Conservation (phyloP, 2,329 filamentous ascomycete genomes). For the Clonostachys byssicola region DNA sequence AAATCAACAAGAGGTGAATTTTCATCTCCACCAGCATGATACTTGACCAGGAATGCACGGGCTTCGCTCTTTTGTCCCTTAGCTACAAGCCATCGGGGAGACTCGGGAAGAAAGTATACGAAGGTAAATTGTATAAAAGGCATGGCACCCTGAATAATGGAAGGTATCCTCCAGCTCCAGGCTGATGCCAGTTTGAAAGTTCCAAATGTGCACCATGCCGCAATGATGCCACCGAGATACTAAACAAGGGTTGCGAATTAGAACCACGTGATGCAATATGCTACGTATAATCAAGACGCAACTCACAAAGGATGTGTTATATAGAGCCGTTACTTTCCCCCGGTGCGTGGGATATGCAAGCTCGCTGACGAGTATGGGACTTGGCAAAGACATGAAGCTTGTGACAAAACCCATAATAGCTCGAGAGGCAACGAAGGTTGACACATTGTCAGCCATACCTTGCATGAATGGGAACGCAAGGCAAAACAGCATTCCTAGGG, state of each 20-base stretch:
- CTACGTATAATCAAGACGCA: too few species aligned
- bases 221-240: conserved; percentile 55
- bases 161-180: conserved; percentile 54
- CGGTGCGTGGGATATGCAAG: conserved; percentile 23
- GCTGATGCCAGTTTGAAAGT: conserved; percentile 11
- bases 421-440: conserved; percentile 28
- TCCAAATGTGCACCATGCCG: conserved; percentile 48
- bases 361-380: conserved; percentile 22
- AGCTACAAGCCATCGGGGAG: conserved; percentile 46
- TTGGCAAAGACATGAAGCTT: conserved; percentile 15
- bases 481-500: too few species aligned
- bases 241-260: too few species aligned
- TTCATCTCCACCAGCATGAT: conserved; percentile 34
- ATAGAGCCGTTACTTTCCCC: conserved; percentile 49
- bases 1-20: conserved; percentile 31
- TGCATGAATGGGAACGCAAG: conserved; percentile 12
- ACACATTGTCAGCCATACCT: conserved; percentile 23
- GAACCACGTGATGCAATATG: too few species aligned
- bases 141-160: conserved; percentile 41
- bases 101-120: conserved; percentile 62
- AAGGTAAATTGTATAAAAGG: conserved; percentile 50
- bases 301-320: too few species aligned
- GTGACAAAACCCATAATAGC: conserved; percentile 20
- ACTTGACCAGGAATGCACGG: conserved; percentile 27
- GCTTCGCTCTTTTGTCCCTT: conserved; percentile 25